phyloP scores from a whole-genome alignment of 257 asterid genomes.

The Eucommia ulmoides region DNA sequence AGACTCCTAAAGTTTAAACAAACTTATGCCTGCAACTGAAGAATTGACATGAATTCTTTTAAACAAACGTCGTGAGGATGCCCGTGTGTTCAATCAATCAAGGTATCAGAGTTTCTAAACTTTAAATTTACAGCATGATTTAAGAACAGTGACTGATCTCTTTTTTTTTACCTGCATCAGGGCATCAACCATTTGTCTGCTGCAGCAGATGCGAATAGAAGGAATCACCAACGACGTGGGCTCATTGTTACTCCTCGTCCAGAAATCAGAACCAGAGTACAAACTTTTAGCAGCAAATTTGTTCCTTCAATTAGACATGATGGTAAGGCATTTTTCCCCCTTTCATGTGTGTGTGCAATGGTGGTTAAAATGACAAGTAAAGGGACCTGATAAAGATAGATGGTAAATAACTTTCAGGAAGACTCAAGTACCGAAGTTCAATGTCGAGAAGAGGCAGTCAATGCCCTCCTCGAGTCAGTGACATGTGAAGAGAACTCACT shows the following conservation, averaged over 20 bases:
- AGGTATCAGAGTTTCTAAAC: too few relatives aligned
- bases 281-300: conserved; percentile 73
- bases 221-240: conserved; percentile 45
- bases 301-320: conserved; percentile 64
- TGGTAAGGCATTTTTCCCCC: conserved; percentile 30
- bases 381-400: neutral
- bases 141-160: too few relatives aligned
- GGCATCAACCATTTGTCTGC: conserved; percentile 41
- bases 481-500: conserved; percentile 33
- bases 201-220: conserved; percentile 59
- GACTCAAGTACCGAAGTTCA: conserved; percentile 29
- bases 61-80: too few relatives aligned
- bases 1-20: too few relatives aligned
- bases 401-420: conserved; percentile 42
- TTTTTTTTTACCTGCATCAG: conserved; percentile 24
- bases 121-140: too few relatives aligned
- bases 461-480: conserved; percentile 41
- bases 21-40: too few relatives aligned
- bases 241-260: conserved; percentile 43
- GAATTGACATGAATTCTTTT: too few relatives aligned
- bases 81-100: too few relatives aligned
- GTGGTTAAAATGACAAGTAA: too few relatives aligned
- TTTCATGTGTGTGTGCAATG: too few relatives aligned
- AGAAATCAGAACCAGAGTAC: conserved; percentile 45
- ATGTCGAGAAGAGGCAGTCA: conserved; percentile 52